These are phyloP conservation scores for Cordyceps pruinosa DNA, from an alignment of 2,329 filamentous ascomycete genomes.

Conservation along the genomic window DNA sequence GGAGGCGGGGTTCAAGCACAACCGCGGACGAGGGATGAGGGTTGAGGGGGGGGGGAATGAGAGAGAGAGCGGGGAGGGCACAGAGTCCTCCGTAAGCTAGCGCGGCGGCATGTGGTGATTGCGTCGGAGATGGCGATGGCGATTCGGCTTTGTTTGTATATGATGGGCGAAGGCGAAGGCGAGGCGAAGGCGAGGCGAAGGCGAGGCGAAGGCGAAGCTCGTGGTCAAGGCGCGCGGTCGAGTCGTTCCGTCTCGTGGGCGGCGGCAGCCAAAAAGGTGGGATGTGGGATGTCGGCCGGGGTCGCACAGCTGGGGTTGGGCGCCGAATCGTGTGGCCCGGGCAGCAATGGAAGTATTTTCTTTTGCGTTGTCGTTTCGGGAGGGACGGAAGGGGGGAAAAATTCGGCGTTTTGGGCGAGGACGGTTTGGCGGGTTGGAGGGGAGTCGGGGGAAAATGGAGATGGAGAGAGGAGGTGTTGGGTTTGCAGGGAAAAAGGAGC, in stretches of 20 bases:
- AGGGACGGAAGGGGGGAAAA: neutral
- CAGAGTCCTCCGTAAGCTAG: constrained; percentile 8
- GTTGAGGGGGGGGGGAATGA: constrained; percentile 1
- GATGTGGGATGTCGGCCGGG: neutral
- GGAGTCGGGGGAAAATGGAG: neutral
- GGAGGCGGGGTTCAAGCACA: neutral
- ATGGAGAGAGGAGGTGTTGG: neutral
- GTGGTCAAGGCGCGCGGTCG: neutral
- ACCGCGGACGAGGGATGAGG: neutral
- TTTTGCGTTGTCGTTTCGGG: neutral
- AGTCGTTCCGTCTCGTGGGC: neutral
- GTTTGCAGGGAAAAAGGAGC: neutral
- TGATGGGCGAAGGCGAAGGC: neutral
- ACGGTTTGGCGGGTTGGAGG: neutral
- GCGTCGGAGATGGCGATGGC: neutral
- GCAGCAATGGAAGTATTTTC: neutral
- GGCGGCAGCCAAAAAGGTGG: neutral
- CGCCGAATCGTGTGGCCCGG: neutral
- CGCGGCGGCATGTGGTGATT: constrained; percentile 9
- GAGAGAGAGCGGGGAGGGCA: constrained; percentile 10
- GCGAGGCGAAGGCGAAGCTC: neutral
- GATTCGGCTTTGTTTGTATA: neutral
- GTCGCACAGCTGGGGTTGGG: neutral
- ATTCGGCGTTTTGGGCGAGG: neutral
- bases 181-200: no score